phyloP scores from a whole-genome alignment of 441 rosid species.

The Bruguiera hainesii region DNA sequence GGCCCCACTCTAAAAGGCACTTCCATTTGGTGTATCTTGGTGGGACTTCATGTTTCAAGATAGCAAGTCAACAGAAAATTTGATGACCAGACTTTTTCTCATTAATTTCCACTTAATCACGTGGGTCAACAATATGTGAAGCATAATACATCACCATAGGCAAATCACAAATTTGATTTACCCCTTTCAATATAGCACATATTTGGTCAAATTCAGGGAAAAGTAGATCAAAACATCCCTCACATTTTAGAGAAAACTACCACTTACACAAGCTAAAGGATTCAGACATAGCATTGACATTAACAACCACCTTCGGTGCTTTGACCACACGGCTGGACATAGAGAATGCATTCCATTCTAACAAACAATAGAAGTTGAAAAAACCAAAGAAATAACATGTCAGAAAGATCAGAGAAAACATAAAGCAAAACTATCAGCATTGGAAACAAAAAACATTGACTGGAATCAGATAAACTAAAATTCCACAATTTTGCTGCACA shows the following conservation, averaged over 20 bases:
- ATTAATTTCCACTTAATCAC: background rate
- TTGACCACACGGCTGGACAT: constrained; percentile 97
- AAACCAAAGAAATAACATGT: constrained; percentile 1
- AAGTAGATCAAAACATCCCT: constrained; percentile 2
- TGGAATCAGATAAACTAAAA: too few relatives aligned
- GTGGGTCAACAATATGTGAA: too few relatives aligned
- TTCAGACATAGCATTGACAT: constrained; percentile 96
- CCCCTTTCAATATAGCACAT: constrained; percentile 3
- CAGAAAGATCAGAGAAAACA: background rate
- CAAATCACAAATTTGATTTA: background rate
- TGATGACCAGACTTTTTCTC: background rate
- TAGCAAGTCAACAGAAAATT: background rate
- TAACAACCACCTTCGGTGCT: constrained; percentile 91
- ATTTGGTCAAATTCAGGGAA: too few relatives aligned
- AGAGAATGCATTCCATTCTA: constrained; percentile 98
- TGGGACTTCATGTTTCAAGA: background rate
- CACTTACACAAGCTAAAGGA: constrained; percentile 86
- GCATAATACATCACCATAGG: background rate
- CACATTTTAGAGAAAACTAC: constrained; percentile 7
- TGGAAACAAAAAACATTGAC: too few relatives aligned
- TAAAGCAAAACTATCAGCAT: too few relatives aligned
- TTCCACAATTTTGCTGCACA: too few relatives aligned
- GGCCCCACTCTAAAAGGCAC: too few relatives aligned
- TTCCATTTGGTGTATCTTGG: too few relatives aligned
- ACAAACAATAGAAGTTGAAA: constrained; percentile 15